Evolutionary conservation across 2,329 filamentous ascomycete species (phyloP), one percentile per base, ranked within the genome.

Genomic region (Alternaria consortialis): DNA sequence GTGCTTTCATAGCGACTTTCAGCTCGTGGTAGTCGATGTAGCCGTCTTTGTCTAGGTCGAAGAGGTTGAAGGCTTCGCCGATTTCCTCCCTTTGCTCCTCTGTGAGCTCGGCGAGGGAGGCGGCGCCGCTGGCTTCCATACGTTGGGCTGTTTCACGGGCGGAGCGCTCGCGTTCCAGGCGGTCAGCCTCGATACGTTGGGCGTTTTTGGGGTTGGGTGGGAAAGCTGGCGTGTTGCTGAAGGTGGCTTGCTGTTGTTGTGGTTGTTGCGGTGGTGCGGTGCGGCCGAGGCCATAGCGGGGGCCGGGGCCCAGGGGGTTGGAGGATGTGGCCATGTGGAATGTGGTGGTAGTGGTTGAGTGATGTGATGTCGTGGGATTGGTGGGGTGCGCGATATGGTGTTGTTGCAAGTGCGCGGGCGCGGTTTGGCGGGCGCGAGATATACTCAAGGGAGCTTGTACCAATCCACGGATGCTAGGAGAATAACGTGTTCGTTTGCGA

Each of bases 11-110:
- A 62, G 94, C 93, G 81, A 98, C 95, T 80, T 95, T 94, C 78
- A 98, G 92, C 82, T 99, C 95, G 82, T 98, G 95, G 84, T 97
- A 98, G 83, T 98, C 94, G 76, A 99, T 92, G 80, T 91, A 89
- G 47, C 90, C 87, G 82, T 98, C 94, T 79, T 96, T 94, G 84
- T 98, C 94, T 74, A 97, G 91, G 79, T 98, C 95, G 85, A 99
- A 98, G 67, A 98, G 89, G 64, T 90, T 90, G 80, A 98, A 98
- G 91, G 94, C 94, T 84, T 97, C 94, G 77, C 92, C 92, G 66
- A 97, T 94, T 79, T 97, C 94, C 74, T 96, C 92, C 67, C 91
- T 87, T 78, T 97, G 94, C 80, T 97, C 94, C 74, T 97, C 94
- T 20, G 88, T 90, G 68, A 98, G 79, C 43, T 84, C 80, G 51